Evolutionary conservation across 306 rosid species (phyloP), one percentile per base, ranked within the genome.

Genomic region (Citrullus amarus): DNA sequence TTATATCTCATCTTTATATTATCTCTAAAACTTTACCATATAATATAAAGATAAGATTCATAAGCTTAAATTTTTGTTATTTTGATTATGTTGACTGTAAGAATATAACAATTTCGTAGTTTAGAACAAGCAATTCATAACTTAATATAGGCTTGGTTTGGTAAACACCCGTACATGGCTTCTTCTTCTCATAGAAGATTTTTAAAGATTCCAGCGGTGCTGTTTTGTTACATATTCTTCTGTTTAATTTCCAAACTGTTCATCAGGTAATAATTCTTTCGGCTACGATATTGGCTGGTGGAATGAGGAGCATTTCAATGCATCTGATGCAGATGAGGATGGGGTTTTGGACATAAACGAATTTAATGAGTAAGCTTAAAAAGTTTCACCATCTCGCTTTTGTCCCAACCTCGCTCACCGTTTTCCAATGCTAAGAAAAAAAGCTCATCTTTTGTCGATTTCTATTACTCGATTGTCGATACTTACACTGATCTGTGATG

Each of bases 221-320:
- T 78, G 81, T 30, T 58, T 56, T 6, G 9, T 18, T 80, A 50
- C 75, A 61, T 77, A 60, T 25, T 79, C 43, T 67, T 13, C 80
- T 30, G 78, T 22, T 34, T 85, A 79, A 39, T 58, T 75, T 73
- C 12, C 61, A 22, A 78, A 46, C 69, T 10, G 61, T 51, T 72
- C 76, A 48, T 48, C 83, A 93, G 97, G 80, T 81, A 91, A 91
- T 78, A 81, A 34, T 60, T 86, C 97, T 17, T 87, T 89, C 44
- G 97, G 93, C 67, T 89, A 92, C 85, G 93, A 95, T 77, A 89
- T 95, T 93, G 97, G 93, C 39, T 95, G 98, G 98, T 95, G 97
- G 97, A 92, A 85, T 88, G 92, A 89, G 76, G 97, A 91, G 80
- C 98, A 95, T 79, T 95, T 95, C 75, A 95, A 91, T 87, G 97